These are phyloP conservation scores for Alternaria ethzedia DNA, from an alignment of 2,329 filamentous ascomycete genomes.

Conservation along the genomic window DNA sequence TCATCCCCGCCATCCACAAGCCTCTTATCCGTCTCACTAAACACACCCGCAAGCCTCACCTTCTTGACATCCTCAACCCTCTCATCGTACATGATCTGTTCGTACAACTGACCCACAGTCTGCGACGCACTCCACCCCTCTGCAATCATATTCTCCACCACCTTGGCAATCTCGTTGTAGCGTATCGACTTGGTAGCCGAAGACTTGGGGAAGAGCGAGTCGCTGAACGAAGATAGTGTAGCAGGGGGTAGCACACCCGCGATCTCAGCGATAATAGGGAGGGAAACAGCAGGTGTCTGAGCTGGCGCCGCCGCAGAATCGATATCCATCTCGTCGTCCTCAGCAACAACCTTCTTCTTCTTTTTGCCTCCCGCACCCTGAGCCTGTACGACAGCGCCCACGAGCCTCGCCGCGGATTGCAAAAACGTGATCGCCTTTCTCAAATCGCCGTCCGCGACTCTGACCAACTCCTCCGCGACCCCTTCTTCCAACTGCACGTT, in stretches of 20 bases:
- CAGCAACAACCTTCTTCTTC: conserved; percentile 54
- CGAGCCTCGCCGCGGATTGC: conserved; percentile 89
- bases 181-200: conserved; percentile 50
- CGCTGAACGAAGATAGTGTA: conserved; percentile 73
- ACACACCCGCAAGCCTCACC: conserved; percentile 85
- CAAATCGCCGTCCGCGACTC: conserved; percentile 90
- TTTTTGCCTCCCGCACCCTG: conserved; percentile 45
- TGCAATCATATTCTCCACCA: conserved; percentile 88
- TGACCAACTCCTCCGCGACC: conserved; percentile 81
- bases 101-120: conserved; percentile 84
- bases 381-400: conserved; percentile 64
- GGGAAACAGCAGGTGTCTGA: conserved; percentile 56
- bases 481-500: conserved; percentile 77
- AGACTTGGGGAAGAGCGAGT: conserved; percentile 72
- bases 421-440: conserved; percentile 95
- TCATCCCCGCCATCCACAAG: conserved; percentile 95
- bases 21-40: conserved; percentile 94
- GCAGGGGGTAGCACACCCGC: conserved; percentile 86
- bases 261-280: conserved; percentile 88
- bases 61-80: conserved; percentile 84
- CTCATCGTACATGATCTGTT: conserved; percentile 82
- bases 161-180: conserved; percentile 78
- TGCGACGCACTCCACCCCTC: conserved; percentile 97
- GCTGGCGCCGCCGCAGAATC: conserved; percentile 26
- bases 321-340: conserved; percentile 61